Percentiles rank a stretch among this genome's conserved stretches.
phyloP scores from a whole-genome alignment of 176 grass and related monocot species.

The Aegilops tauschii region DNA sequence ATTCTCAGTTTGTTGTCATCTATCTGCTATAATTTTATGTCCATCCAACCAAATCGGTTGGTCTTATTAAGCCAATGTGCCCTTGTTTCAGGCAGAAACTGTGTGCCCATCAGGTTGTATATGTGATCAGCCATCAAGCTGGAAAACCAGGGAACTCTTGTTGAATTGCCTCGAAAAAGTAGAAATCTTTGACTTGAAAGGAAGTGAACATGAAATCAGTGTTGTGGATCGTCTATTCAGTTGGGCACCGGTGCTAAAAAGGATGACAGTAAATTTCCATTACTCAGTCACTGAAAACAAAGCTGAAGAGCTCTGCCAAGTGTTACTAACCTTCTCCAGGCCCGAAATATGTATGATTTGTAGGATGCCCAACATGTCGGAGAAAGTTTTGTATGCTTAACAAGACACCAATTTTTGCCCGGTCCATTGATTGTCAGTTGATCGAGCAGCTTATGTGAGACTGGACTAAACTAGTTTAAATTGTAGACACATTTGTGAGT shows the following conservation, averaged over 20 bases:
- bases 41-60: not conserved
- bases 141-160: constrained; percentile 8
- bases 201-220: constrained; percentile 7
- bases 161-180: constrained; percentile 8
- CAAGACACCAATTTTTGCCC: not conserved
- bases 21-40: not conserved
- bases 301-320: not conserved
- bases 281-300: not conserved
- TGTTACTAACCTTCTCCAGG: not conserved
- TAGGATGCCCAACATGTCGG: not conserved
- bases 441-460: not conserved
- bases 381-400: not conserved
- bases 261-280: constrained; percentile 10
- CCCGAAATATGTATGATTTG: not conserved
- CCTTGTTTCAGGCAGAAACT: not conserved
- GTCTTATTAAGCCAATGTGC: not conserved
- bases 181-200: not conserved
- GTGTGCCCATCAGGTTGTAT: not conserved
- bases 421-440: not conserved
- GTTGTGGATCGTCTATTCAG: not conserved
- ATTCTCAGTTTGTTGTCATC: not conserved
- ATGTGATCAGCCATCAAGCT: not conserved
- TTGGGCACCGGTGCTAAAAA: constrained; percentile 5
- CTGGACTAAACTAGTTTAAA: not conserved
- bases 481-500: not conserved